These are phyloP conservation scores for Fremontodendron californicum DNA, from an alignment of 345 rosid species.

Conservation along the genomic window DNA sequence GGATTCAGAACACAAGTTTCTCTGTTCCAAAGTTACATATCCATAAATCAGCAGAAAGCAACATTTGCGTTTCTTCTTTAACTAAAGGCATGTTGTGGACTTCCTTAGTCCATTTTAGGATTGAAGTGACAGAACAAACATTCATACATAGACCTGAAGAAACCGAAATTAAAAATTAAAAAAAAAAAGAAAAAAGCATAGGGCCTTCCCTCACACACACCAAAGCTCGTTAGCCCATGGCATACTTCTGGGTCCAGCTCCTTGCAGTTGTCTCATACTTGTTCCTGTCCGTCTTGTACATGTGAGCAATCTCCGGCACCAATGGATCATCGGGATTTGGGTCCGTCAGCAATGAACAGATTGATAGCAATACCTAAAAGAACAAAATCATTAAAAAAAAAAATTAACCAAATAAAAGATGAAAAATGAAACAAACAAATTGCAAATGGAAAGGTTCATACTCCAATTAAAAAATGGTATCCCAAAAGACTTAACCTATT, in stretches of 20 bases:
- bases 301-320: constrained; percentile 82
- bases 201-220: constrained; percentile 16
- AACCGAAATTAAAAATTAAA: constrained; percentile 16
- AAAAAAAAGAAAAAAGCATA: constrained; percentile 10
- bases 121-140: constrained; percentile 22
- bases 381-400: constrained; percentile 25
- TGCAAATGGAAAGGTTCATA: no score
- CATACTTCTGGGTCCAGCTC: constrained; percentile 99
- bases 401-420: not conserved
- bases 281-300: constrained; percentile 91
- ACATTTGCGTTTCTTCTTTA: constrained; percentile 18
- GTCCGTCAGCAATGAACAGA: constrained; percentile 90
- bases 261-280: constrained; percentile 95
- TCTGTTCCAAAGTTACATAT: constrained; percentile 16
- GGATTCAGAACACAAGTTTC: not conserved
- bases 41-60: constrained; percentile 34
- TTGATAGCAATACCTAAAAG: constrained; percentile 75
- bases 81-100: constrained; percentile 15
- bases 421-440: constrained; percentile 29
- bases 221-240: constrained; percentile 66
- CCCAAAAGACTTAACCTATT: not conserved
- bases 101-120: constrained; percentile 28
- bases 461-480: not conserved
- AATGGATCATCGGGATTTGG: constrained; percentile 83
- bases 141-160: constrained; percentile 34